Base-by-base conservation (phyloP, 2,329 filamentous ascomycete species). In the Aureobasidium sp. region DNA sequence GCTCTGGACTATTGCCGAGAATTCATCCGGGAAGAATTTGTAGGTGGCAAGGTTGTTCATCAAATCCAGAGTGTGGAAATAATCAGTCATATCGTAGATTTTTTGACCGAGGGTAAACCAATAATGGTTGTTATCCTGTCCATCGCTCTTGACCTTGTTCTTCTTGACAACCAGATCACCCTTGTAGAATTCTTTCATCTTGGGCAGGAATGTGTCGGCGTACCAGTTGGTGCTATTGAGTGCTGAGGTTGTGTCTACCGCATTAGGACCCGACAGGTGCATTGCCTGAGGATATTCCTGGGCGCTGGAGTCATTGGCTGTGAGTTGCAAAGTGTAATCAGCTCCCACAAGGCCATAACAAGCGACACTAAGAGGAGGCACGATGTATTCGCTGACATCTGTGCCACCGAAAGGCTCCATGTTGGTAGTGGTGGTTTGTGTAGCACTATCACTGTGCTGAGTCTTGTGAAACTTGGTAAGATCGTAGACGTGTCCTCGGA, bases 81-180 rank as follows among this genome's bases (percentile, higher is more conserved):
- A 99, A 73, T 97, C 85, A 0, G 90, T 96, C 60, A 99, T 76
- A 72, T 99, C 95, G 72, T 94, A 97, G 22, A 99, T 81, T 57
- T 82, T 83, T 60, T 86, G 80, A 34, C 90, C 80, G 64, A 96
- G 84, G 61, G 89, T 87, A 65, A 90, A 87, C 91, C 94, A 97
- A 70, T 84, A 82, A 68, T 89, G 87, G 60, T 85, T 81, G 17
- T 86, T 76, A 37, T 88, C 76, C 31, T 84, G 72, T 22, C 91
- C 94, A 65, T 95, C 80, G 0, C 75, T 77, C 63, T 82, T 76
- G 64, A 99, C 78, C 1, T 77, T 79, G 1, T 75, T 73, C 49
- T 76, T 79, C 45, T 85, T 82, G 78, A 83, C 89, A 1, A 97
- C 94, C 0, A 97, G 78, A 41, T 93, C 83, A 48, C 94, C 94